Evolutionary conservation across 2,329 filamentous ascomycete species (phyloP).

Genomic region (Chrysosphaeria jannelii): DNA sequence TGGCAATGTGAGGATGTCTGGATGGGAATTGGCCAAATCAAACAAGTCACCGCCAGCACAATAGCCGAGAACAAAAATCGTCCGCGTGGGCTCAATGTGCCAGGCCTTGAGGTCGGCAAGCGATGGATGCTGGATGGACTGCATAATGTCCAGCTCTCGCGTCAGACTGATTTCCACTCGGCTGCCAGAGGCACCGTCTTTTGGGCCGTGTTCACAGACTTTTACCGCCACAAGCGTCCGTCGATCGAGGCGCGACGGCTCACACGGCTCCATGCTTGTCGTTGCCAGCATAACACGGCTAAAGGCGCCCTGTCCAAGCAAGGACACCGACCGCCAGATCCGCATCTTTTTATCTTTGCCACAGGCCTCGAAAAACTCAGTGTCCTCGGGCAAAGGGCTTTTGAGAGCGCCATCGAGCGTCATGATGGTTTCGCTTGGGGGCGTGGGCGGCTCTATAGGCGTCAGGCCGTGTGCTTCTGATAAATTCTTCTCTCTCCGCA

Average conservation of each 20-base stretch:
- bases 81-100: slow-evolving; percentile 54
- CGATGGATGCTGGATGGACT: slow-evolving; percentile 61
- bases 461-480: slow-evolving; percentile 50
- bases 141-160: slow-evolving; percentile 83
- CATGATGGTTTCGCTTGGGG: too few species aligned
- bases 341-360: slow-evolving; percentile 38
- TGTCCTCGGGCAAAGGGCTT: slow-evolving; percentile 9
- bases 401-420: too few species aligned
- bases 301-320: slow-evolving; percentile 80
- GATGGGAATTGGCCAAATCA: slow-evolving; percentile 50
- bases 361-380: slow-evolving; percentile 41
- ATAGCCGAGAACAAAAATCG: slow-evolving; percentile 67
- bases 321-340: slow-evolving; percentile 49
- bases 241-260: slow-evolving; percentile 19
- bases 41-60: slow-evolving; percentile 88
- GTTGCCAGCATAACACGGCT: slow-evolving; percentile 82
- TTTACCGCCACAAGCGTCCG: slow-evolving; percentile 80
- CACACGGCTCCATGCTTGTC: too few species aligned
- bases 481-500: slow-evolving; percentile 51
- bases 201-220: slow-evolving; percentile 79
- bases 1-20: slow-evolving; percentile 23
- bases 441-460: slow-evolving; percentile 33
- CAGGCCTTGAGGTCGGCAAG: slow-evolving; percentile 78
- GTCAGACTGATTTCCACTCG: slow-evolving; percentile 81
- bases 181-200: slow-evolving; percentile 76